phyloP scores from a whole-genome alignment of 768 basidiomycete species.

The Leccinum fibrillosum region DNA sequence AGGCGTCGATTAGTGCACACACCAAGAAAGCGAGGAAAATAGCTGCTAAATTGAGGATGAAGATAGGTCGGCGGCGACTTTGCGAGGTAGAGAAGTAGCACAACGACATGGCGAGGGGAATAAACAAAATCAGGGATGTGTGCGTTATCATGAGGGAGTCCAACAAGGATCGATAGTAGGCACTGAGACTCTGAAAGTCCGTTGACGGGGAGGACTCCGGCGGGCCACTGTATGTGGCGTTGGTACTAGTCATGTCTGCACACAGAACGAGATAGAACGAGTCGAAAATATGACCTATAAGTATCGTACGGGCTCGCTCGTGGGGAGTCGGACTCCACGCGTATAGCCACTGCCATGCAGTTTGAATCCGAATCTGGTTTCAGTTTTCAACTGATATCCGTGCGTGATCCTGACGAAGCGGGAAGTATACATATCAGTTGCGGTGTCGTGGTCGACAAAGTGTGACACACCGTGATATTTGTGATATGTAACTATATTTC shows the following conservation, averaged over 20 bases:
- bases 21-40: conserved; percentile 12
- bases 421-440: not conserved
- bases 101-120: conserved; percentile 17
- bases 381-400: not conserved
- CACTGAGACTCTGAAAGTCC: too few species aligned
- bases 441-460: not conserved
- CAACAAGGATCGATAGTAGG: conserved; percentile 10
- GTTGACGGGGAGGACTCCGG: not conserved
- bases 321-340: not conserved
- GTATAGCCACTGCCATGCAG: not conserved
- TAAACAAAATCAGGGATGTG: conserved; percentile 16
- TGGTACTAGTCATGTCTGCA: conserved; percentile 6
- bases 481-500: too few species aligned
- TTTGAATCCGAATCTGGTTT: not conserved
- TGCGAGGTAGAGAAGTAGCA: conserved; percentile 23
- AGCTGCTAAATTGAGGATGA: conserved; percentile 14
- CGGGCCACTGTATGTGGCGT: not conserved
- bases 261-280: not conserved
- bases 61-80: conserved; percentile 17
- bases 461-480: not conserved
- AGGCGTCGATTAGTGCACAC: conserved; percentile 10
- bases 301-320: not conserved
- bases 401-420: not conserved
- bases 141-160: conserved; percentile 22
- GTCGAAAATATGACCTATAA: not conserved